phyloP scores from a whole-genome alignment of 495 filamentous ascomycete genomes.

The Trichoderma reesei region DNA sequence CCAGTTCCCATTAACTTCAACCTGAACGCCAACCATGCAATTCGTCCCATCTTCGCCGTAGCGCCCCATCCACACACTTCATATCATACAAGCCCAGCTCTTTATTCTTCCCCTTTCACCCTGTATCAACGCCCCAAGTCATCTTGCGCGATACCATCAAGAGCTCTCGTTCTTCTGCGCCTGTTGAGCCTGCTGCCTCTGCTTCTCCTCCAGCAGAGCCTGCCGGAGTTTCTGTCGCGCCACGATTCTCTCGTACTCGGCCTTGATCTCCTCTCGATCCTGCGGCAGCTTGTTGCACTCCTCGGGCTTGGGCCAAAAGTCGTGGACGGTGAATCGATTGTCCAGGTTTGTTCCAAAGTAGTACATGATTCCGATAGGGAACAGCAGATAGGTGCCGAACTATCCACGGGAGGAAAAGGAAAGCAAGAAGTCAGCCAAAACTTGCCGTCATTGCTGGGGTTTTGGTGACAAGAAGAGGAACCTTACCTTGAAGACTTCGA shows the following conservation, averaged over 20 bases:
- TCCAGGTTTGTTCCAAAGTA: constrained; percentile 99
- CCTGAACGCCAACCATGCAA: constrained; percentile 6
- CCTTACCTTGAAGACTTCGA: constrained; percentile 89
- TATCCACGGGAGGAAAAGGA: constrained; percentile 23
- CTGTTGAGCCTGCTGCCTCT: constrained; percentile 26
- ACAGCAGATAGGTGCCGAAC: constrained; percentile 98
- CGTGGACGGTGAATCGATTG: constrained; percentile 71
- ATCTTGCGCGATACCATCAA: background rate
- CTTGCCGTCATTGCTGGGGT: constrained; percentile 10
- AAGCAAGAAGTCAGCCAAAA: background rate
- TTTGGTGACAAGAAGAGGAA: background rate
- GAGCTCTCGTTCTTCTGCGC: constrained; percentile 16
- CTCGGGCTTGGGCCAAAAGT: constrained; percentile 87
- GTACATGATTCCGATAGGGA: constrained; percentile 98
- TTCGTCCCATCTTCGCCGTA: background rate
- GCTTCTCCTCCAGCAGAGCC: constrained; percentile 23
- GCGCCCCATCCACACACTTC: background rate
- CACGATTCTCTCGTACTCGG: constrained; percentile 66
- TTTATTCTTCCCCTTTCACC: background rate
- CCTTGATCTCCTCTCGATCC: constrained; percentile 76
- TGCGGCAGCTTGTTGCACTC: constrained; percentile 82
- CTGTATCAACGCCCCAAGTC: background rate
- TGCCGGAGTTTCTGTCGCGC: constrained; percentile 48
- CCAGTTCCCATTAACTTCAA: background rate
- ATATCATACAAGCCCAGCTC: background rate